Evolutionary conservation across 2,329 filamentous ascomycete genomes (phyloP).

Genomic region (Hypocrella siamensis): DNA sequence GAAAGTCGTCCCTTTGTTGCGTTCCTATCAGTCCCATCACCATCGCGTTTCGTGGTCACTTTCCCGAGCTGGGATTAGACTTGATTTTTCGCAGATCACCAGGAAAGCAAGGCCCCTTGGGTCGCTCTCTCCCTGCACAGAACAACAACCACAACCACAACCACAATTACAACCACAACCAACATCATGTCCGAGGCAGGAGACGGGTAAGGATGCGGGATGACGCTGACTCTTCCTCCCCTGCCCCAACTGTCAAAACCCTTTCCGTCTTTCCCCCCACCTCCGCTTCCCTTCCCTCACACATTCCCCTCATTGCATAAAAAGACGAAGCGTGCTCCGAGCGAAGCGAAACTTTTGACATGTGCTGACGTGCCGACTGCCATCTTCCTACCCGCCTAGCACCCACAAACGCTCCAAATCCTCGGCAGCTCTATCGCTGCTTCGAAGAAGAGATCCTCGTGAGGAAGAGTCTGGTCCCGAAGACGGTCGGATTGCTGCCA

Average conservation of each 20-base stretch:
- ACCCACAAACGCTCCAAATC: constrained; percentile 39
- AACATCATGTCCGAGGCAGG: constrained; percentile 18
- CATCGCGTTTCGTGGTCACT: too few species aligned
- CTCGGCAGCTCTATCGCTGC: constrained; percentile 32
- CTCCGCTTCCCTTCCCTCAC: neutral
- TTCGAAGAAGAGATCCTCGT: constrained; percentile 34
- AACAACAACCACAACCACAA: neutral
- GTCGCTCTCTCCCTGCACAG: neutral
- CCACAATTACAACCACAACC: neutral
- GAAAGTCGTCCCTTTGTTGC: too few species aligned
- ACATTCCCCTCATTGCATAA: too few species aligned
- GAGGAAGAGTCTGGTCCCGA: constrained; percentile 38
- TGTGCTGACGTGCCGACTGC: constrained; percentile 1
- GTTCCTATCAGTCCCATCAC: too few species aligned
- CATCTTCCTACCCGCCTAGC: constrained; percentile 2
- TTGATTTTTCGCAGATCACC: too few species aligned
- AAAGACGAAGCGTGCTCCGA: too few species aligned
- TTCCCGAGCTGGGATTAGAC: too few species aligned
- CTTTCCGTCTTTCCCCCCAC: neutral
- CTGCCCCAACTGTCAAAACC: too few species aligned
- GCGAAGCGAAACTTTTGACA: too few species aligned
- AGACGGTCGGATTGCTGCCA: constrained; percentile 26
- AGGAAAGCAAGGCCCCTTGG: too few species aligned
- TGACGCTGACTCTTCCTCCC: neutral
- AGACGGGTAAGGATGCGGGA: constrained; percentile 14